Evolutionary conservation across 305 asterid species (phyloP).

Genomic region (Rubia tinctorum): DNA sequence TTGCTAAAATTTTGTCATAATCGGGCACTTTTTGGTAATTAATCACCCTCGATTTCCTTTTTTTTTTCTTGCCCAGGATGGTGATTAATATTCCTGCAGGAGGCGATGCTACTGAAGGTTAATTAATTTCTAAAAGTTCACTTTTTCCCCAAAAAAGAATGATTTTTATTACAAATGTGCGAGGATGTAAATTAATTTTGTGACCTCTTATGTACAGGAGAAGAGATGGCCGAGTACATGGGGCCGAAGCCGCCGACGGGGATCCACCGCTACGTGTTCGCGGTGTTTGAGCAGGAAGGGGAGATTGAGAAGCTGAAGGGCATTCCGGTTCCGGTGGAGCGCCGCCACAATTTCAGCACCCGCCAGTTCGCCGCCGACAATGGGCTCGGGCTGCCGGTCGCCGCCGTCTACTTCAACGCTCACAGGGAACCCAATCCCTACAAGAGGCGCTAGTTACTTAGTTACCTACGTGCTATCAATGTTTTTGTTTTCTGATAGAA

Average conservation of each 20-base stretch:
- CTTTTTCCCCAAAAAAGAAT: too few relatives aligned
- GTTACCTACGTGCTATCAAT: neutral
- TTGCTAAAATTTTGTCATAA: too few relatives aligned
- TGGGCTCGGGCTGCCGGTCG: constrained; percentile 42
- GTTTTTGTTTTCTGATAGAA: neutral
- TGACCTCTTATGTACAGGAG: constrained; percentile 19
- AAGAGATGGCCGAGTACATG: constrained; percentile 38
- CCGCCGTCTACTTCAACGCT: constrained; percentile 42
- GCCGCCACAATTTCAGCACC: constrained; percentile 32
- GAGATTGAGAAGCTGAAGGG: constrained; percentile 21
- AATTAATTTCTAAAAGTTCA: neutral
- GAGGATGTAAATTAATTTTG: neutral
- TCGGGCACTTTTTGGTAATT: too few relatives aligned
- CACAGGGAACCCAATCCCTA: constrained; percentile 20
- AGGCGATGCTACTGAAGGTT: constrained; percentile 38
- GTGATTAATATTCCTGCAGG: constrained; percentile 46
- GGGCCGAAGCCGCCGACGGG: constrained; percentile 50
- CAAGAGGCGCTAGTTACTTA: constrained; percentile 12
- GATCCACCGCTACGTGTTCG: constrained; percentile 41
- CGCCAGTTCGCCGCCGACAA: constrained; percentile 37
- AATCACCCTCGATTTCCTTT: neutral
- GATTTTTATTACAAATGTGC: neutral
- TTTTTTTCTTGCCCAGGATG: constrained; percentile 26
- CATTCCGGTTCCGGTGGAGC: constrained; percentile 16
- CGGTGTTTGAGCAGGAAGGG: constrained; percentile 35